Evolutionary conservation across 306 rosid species (phyloP).

Genomic region (Urtica urens): DNA sequence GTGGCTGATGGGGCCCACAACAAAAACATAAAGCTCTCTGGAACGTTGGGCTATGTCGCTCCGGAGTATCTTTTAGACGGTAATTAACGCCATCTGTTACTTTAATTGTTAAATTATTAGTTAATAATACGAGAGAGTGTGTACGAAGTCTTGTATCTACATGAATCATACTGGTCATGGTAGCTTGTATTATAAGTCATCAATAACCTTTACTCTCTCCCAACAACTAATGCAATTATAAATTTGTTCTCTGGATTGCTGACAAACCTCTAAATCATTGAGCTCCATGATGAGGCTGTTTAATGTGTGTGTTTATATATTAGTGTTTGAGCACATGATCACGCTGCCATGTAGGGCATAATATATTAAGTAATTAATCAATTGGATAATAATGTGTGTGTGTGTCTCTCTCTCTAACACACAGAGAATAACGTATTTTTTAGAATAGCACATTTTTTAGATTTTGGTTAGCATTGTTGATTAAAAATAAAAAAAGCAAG

Average conservation of each 20-base stretch:
- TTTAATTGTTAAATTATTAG: constrained; percentile 15
- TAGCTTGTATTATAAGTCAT: constrained; percentile 5
- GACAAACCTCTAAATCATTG: constrained; percentile 20
- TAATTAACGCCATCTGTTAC: constrained; percentile 40
- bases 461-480: no score
- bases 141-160: no score
- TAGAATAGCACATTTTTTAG: no score
- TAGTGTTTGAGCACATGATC: constrained; percentile 22
- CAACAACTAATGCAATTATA: constrained; percentile 21
- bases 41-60: constrained; percentile 89
- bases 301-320: constrained; percentile 13
- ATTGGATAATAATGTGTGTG: constrained; percentile 13
- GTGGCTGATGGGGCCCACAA: constrained; percentile 65
- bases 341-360: constrained; percentile 13
- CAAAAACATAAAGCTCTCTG: constrained; percentile 78
- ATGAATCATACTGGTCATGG: no score
- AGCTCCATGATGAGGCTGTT: constrained; percentile 15
- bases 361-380: no score
- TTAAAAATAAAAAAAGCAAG: not conserved
- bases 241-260: constrained; percentile 20
- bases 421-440: no score
- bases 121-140: not conserved
- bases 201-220: constrained; percentile 10
- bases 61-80: constrained; percentile 97
- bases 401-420: constrained; percentile 17